These are phyloP conservation scores for Aureobasidium sp. DNA, from an alignment of 2,329 filamentous ascomycete genomes.

Conservation along the genomic window DNA sequence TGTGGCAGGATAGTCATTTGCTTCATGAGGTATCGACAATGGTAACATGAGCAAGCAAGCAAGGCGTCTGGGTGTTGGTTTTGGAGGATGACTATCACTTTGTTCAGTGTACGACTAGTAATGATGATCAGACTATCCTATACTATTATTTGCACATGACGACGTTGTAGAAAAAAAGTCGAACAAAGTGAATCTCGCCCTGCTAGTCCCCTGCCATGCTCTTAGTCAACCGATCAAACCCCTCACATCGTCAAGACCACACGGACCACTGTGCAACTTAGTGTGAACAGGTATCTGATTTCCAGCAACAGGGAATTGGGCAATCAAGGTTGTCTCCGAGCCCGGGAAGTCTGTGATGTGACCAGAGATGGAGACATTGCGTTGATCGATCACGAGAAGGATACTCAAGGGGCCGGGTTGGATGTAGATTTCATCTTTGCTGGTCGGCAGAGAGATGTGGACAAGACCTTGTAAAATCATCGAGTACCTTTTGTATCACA, in stretches of 20 bases:
- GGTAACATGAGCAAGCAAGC: not conserved
- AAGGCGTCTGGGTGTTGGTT: not conserved
- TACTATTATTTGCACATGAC: not conserved
- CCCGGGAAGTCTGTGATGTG: conserved; percentile 5
- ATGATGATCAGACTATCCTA: not conserved
- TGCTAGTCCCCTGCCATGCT: too few relatives aligned
- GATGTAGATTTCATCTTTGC: not conserved
- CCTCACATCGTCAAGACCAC: not conserved
- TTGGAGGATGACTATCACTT: not conserved
- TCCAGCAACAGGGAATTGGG: not conserved
- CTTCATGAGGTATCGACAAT: not conserved
- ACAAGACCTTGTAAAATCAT: not conserved
- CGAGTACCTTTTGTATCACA: not conserved
- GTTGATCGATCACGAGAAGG: not conserved
- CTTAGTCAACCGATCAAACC: not conserved
- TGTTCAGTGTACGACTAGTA: not conserved
- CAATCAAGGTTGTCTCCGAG: not conserved
- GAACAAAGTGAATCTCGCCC: too few relatives aligned
- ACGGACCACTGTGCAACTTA: not conserved
- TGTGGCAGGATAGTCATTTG: not conserved
- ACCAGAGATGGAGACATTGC: not conserved
- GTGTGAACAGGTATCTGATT: not conserved
- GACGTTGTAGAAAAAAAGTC: too few relatives aligned
- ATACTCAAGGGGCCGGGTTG: not conserved
- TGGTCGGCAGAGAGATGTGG: not conserved